Conservation (phyloP, 768 basidiomycete genomes). For the Dioszegia crocea region DNA sequence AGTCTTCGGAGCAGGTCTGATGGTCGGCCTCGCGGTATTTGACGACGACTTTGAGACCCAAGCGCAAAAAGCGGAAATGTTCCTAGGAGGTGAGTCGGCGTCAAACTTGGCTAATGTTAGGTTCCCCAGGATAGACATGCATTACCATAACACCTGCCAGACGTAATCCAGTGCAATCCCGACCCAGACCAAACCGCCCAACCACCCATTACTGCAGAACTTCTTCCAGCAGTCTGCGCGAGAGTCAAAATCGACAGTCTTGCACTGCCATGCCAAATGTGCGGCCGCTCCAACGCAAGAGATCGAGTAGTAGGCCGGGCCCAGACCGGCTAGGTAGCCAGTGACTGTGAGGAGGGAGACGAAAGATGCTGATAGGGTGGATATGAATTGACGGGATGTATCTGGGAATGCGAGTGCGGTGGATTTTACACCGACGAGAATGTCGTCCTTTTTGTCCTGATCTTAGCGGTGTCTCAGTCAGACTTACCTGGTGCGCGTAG, state of each 20-base stretch:
- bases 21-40: conserved; percentile 48
- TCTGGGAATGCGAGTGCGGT: conserved; percentile 87
- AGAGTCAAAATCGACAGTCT: conserved; percentile 68
- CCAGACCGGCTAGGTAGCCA: conserved; percentile 73
- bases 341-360: conserved; percentile 71
- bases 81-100: conserved; percentile 42
- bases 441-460: conserved; percentile 89
- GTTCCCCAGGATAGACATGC: conserved; percentile 12
- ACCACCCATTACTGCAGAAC: conserved; percentile 81
- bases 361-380: conserved; percentile 67
- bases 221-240: conserved; percentile 82
- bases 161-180: conserved; percentile 71
- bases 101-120: conserved; percentile 3
- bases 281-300: conserved; percentile 67
- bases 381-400: conserved; percentile 63
- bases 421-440: conserved; percentile 80
- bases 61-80: conserved; percentile 34
- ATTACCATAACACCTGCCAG: conserved; percentile 13
- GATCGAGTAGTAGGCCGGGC: conserved; percentile 68
- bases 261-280: conserved; percentile 74
- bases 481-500: conserved; percentile 85
- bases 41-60: conserved; percentile 40
- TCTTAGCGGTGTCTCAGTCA: conserved; percentile 1
- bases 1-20: conserved; percentile 46
- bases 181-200: conserved; percentile 82